These are phyloP conservation scores for Pythium plurisporium DNA, from an alignment of 352 stramenopile species.

Conservation along the genomic window DNA sequence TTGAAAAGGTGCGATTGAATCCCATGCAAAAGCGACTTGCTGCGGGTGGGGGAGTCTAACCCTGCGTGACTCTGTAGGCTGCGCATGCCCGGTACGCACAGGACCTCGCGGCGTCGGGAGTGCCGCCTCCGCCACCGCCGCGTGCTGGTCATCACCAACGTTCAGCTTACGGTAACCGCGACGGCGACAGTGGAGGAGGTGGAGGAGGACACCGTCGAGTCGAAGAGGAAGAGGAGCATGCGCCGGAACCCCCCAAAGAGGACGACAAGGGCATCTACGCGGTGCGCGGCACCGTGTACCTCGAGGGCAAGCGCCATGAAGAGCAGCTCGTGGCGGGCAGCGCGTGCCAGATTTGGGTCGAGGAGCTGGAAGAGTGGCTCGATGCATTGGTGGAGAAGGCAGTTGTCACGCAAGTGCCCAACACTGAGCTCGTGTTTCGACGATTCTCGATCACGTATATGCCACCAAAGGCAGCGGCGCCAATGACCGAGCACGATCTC, in stretches of 20 bases:
- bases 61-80: slow-evolving; percentile 19
- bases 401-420: slow-evolving; percentile 53
- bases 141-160: slow-evolving; percentile 1
- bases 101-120: slow-evolving; percentile 36
- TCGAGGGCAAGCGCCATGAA: slow-evolving; percentile 78
- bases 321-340: slow-evolving; percentile 59
- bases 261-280: slow-evolving; percentile 71
- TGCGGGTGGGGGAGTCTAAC: too few relatives aligned
- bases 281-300: slow-evolving; percentile 63
- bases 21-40: too few relatives aligned
- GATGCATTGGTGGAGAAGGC: slow-evolving; percentile 67
- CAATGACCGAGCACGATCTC: slow-evolving; percentile 48
- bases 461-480: slow-evolving; percentile 27
- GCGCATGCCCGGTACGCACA: slow-evolving; percentile 55
- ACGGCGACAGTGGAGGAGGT: background rate
- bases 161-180: too few relatives aligned
- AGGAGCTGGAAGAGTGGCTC: slow-evolving; percentile 70
- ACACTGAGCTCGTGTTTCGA: slow-evolving; percentile 59
- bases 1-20: slow-evolving; percentile 45
- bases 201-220: background rate
- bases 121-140: slow-evolving; percentile 33
- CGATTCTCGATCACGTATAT: slow-evolving; percentile 69
- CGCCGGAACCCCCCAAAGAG: slow-evolving; percentile 33
- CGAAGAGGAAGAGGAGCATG: slow-evolving; percentile 17
- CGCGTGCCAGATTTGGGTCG: slow-evolving; percentile 78